Evolutionary conservation across 257 asterid genomes (phyloP), one percentile per base, ranked within the genome.

Genomic region (Capsicum rhomboideum): DNA sequence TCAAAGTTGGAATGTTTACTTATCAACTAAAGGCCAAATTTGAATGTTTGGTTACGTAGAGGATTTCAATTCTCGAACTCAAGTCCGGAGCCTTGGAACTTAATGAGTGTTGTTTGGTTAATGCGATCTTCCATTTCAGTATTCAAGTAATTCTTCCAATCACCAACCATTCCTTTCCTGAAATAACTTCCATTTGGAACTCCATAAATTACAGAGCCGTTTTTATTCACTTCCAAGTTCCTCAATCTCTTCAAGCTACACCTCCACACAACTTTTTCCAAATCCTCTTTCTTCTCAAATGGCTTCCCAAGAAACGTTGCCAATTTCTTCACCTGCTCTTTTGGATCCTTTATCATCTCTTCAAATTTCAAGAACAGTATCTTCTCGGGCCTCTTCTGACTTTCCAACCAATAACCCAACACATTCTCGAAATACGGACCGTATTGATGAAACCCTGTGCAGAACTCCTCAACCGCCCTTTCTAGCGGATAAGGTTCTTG

Each of bases 371-470:
- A 56, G 67, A 87, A 87, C 82, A 85, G 81, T 21, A 87, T 87
- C 86, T 84, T 89, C 42, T 46, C 42, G 2, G 88, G 88, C 63
- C 86, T 83, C 42, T 84, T 80, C 49, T 44, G 82, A 29, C 85
- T 87, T 58, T 84, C 85, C 17, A 8, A 4, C 90, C 90, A 87
- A 54, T 82, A 89, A 11, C 85, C 80, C 63, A 89, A 18, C 69
- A 87, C 90, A 18, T 89, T 87, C 40, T 89, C 89, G 16, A 87
- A 87, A 66, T 58, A 87, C 6, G 91, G 90, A 11, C 90, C 91
- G 28, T 89, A 87, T 52, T 83, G 86, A 61, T 87, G 88, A 26
- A 87, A 86, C 13, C 90, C 91, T 49, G 67, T 85, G 14, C 88
- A 87, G 9, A 87, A 89, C 54, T 85, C 78, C 1, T 87, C 88